Evolutionary conservation across 1,139 yeast species (phyloP).

Genomic region (Pneumocystis murina): DNA sequence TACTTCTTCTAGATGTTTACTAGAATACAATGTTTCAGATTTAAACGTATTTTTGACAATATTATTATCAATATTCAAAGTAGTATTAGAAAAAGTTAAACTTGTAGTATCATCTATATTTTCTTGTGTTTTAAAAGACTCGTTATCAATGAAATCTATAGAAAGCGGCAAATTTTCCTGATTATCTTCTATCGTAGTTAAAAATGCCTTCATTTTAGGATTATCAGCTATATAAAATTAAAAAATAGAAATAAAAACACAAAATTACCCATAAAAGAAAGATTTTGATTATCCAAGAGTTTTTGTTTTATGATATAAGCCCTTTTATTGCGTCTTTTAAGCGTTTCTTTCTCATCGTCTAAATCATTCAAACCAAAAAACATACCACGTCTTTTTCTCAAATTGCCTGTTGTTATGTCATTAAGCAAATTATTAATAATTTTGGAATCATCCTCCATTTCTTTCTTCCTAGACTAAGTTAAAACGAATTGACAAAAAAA

Average conservation of each 20-base stretch:
- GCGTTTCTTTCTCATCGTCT: conserved; percentile 42
- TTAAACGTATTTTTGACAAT: background rate
- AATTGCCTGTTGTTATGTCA: conserved; percentile 71
- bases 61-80: background rate
- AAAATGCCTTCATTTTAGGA: conserved; percentile 59
- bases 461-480: conserved; percentile 31
- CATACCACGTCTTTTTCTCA: conserved; percentile 42
- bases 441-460: conserved; percentile 51
- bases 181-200: conserved; percentile 48
- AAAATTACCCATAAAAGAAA: background rate
- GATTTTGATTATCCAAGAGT: background rate
- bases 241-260: background rate
- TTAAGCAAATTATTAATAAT: conserved; percentile 61
- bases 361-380: conserved; percentile 52
- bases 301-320: background rate
- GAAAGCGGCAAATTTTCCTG: background rate
- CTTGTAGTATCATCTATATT: background rate
- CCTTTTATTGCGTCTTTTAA: conserved; percentile 24
- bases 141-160: background rate
- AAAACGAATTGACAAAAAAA: background rate
- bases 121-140: background rate
- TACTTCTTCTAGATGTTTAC: background rate
- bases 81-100: background rate
- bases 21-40: background rate
- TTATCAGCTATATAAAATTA: conserved; percentile 29